Evolutionary conservation across 2,329 filamentous ascomycete genomes (phyloP).

Genomic region (Botrytis deweyae): DNA sequence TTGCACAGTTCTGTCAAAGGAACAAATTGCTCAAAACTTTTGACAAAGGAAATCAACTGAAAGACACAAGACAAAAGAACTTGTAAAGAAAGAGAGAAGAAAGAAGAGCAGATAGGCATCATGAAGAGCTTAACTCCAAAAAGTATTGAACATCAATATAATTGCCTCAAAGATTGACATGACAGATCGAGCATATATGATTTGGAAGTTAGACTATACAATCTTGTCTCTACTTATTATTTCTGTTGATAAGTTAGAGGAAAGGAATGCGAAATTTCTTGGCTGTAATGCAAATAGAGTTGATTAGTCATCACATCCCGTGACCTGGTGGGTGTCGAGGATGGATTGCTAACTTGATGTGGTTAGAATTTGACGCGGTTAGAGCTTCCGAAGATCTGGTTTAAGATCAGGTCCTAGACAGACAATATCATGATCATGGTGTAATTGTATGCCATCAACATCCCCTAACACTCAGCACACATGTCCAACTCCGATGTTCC

Average conservation of each 20-base stretch:
- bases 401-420: background rate
- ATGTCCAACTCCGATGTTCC: background rate
- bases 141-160: background rate
- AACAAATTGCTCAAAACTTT: background rate
- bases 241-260: background rate
- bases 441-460: background rate
- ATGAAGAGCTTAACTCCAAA: background rate
- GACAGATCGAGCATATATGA: background rate
- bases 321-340: background rate
- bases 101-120: background rate
- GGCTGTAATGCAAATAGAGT: background rate
- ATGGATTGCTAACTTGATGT: background rate
- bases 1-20: background rate
- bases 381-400: background rate
- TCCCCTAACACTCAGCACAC: background rate
- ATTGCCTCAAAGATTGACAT: no score
- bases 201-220: background rate
- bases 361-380: no score
- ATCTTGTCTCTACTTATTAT: background rate
- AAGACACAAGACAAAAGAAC: background rate
- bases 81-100: background rate
- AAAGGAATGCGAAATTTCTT: background rate
- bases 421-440: background rate
- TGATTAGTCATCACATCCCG: background rate
- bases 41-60: background rate